These are phyloP conservation scores for Termitomyces sp. DNA, from an alignment of 768 basidiomycete genomes.

Conservation along the genomic window DNA sequence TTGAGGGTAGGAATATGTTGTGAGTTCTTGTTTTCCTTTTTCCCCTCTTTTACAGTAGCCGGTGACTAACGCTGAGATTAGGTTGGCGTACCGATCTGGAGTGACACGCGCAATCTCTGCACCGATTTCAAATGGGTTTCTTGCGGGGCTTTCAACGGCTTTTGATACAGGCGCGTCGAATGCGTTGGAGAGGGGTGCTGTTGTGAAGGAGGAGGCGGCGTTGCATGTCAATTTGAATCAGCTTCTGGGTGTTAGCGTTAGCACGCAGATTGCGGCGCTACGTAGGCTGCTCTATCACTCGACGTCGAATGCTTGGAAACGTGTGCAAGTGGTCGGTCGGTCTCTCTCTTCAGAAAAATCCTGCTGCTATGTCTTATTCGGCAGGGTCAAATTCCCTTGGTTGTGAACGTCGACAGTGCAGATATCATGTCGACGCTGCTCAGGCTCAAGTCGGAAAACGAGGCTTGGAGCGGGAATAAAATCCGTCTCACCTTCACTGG, in stretches of 20 bases:
- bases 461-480: slow-evolving; percentile 24
- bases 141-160: slow-evolving; percentile 58
- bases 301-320: slow-evolving; percentile 27
- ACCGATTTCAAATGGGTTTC: slow-evolving; percentile 50
- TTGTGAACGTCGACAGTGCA: slow-evolving; percentile 62
- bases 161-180: slow-evolving; percentile 57
- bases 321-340: slow-evolving; percentile 30
- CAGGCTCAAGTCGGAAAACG: slow-evolving; percentile 50
- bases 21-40: slow-evolving; percentile 24
- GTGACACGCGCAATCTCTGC: slow-evolving; percentile 66
- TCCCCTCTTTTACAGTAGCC: neutral
- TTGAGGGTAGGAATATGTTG: slow-evolving; percentile 46
- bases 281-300: slow-evolving; percentile 37
- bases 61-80: slow-evolving; percentile 21
- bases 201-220: slow-evolving; percentile 62
- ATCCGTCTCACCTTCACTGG: slow-evolving; percentile 51
- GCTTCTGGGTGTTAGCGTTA: slow-evolving; percentile 41
- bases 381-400: slow-evolving; percentile 58
- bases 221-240: slow-evolving; percentile 51
- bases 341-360: slow-evolving; percentile 14
- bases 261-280: slow-evolving; percentile 58
- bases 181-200: slow-evolving; percentile 54
- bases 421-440: slow-evolving; percentile 74
- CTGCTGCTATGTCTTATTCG: neutral
- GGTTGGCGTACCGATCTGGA: slow-evolving; percentile 69